Percentiles rank a stretch among this genome's conserved stretches.
Conservation (phyloP, 177 flowering plant genomes). For the Vitis hybrid region DNA sequence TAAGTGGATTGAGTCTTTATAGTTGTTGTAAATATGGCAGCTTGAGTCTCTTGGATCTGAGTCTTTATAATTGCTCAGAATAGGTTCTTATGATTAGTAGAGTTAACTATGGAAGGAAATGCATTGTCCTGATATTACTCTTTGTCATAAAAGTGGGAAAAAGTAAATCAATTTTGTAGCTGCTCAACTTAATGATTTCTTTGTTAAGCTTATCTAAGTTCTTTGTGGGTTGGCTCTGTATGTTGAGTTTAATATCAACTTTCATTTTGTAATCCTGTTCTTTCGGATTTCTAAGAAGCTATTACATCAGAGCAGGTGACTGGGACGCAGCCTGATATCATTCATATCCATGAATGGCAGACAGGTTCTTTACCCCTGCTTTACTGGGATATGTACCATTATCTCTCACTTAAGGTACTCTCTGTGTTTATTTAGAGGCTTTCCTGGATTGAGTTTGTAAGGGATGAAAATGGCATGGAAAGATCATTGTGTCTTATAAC, state of each 20-base stretch:
- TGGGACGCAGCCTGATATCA: slow-evolving; percentile 60
- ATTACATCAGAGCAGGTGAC: slow-evolving; percentile 40
- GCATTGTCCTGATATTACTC: background rate
- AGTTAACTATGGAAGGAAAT: no score
- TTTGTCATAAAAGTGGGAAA: background rate
- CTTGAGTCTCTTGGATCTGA: no score
- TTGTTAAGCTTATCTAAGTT: background rate
- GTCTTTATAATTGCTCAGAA: no score
- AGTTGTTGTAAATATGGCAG: no score
- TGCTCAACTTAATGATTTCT: background rate
- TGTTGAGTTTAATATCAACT: slow-evolving; percentile 1
- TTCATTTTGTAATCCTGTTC: background rate
- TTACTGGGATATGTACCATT: slow-evolving; percentile 71
- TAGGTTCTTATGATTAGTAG: no score
- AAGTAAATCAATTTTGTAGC: background rate
- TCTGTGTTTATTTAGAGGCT: background rate
- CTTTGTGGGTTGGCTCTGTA: background rate
- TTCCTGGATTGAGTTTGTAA: background rate
- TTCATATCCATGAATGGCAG: slow-evolving; percentile 80
- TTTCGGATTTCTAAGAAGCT: slow-evolving; percentile 5
- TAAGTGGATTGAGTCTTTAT: no score
- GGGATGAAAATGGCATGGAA: no score
- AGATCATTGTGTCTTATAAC: background rate
- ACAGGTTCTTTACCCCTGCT: slow-evolving; percentile 59
- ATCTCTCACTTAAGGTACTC: slow-evolving; percentile 53